Base-by-base conservation (phyloP, 2,329 filamentous ascomycete species). In the Colletotrichum shisoi region DNA sequence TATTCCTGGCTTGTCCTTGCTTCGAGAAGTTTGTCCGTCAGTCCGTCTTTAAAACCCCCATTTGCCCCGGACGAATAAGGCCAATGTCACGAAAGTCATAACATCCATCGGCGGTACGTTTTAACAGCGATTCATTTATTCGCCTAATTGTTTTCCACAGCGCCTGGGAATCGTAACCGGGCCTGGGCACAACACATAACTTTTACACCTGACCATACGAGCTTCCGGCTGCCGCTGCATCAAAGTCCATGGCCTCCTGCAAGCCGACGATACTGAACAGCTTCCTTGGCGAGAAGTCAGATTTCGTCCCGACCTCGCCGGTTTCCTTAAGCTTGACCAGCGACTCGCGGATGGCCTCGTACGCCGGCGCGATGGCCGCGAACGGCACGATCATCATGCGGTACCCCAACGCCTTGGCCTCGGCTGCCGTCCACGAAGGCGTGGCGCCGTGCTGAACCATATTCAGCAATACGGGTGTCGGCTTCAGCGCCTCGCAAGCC, bases 331-430 rank as follows among this genome's bases (percentile, higher is more conserved):
- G 70, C 19, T 72, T 70, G 24, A 74, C 66, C 17, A 80, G 71
- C 3, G 75, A 78, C 24, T 78, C 77, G 44, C 73, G 74, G 17
- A 83, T 80, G 5, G 79, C 81, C 9, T 75, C 68, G 60, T 81
- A 82, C 0, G 80, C 83, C 5, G 83, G 81, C 13, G 79, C 83
- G 46, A 87, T 74, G 0, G 81, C 78, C 8, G 81, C 76, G 56
- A 81, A 82, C 4, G 85, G 85, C 71, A 84, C 86, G 63, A 89
- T 89, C 53, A 87, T 83, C 63, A 89, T 79, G 66, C 81, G 80
- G 74, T 85, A 89, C 0, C 87, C 87, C 71, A 87, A 79, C 46
- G 82, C 77, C 67, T 79, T 79, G 8, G 85, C 86, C 70, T 88
- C 83, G 0, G 81, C 74, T 2, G 81, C 81, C 1, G 80, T 82